Evolutionary conservation across 2,329 filamentous ascomycete species (phyloP), one percentile per base, ranked within the genome.

Genomic region (Geosmithia flava): DNA sequence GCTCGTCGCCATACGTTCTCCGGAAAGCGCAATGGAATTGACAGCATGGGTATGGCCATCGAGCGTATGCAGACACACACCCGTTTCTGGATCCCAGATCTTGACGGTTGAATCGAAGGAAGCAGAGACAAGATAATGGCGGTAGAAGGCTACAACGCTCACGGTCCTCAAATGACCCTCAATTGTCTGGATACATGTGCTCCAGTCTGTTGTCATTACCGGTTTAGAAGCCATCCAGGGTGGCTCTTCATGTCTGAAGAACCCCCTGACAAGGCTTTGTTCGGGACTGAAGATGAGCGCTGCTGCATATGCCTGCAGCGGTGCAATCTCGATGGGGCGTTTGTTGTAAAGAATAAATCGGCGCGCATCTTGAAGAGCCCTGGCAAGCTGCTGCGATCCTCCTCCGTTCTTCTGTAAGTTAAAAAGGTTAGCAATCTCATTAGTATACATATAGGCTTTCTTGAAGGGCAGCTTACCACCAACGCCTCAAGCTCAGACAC

Each of bases 291-390:
- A 67, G 44, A 57, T 51, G 16, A 57, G 60, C 3, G 52, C 62
- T 19, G 54, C 62, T 27, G 49, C 54, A 49, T 68, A 68, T 13
- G 54, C 45, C 51, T 68, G 63, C 2, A 59, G 53, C 30, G 63
- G 56, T 17, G 53, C 45, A 2, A 49, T 53, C 42, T 62, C 51
- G 39, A 67, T 59, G 17, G 54, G 37, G 44, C 39, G 33, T 55
- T 54, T 56, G 48, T 51, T 46, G 50, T 49, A 46, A 8, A 53
- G 47, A 40, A 59, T 52, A 54, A 61, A 66, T 50, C 60, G 58
- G n/a, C 50, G 53, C 13, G 56, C 50, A 45, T 68, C 60, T 30
- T 48, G 55, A 45, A 62, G 16, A 11, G 60, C 54, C 8, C 15
- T 20, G 4, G 16, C 23, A 11, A 29, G 11, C n/a, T 27, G 6